These are phyloP conservation scores for Pestalotiopsis sp. DNA, from an alignment of 2,329 filamentous ascomycete genomes.

Conservation along the genomic window DNA sequence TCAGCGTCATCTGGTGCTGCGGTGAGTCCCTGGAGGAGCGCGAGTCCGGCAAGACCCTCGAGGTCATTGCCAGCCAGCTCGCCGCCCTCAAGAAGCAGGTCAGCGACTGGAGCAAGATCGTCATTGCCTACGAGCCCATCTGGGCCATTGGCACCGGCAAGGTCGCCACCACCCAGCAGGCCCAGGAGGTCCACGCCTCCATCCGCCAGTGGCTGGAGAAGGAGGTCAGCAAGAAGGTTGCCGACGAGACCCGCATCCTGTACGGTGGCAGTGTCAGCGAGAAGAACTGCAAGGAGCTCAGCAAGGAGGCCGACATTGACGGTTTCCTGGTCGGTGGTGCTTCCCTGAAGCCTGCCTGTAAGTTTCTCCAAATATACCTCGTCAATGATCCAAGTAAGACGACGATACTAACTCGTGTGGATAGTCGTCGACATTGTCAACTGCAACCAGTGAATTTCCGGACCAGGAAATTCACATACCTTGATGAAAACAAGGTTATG, in stretches of 20 bases:
- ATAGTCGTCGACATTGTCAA: slow-evolving; percentile 61
- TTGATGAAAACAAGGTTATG: not conserved
- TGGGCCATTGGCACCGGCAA: slow-evolving; percentile 96
- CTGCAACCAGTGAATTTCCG: slow-evolving; percentile 45
- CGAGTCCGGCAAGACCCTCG: slow-evolving; percentile 82
- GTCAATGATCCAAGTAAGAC: not conserved
- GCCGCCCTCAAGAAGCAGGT: slow-evolving; percentile 77
- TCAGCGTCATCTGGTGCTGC: slow-evolving; percentile 95
- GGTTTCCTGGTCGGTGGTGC: slow-evolving; percentile 97
- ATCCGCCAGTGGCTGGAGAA: slow-evolving; percentile 88
- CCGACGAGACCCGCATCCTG: slow-evolving; percentile 88
- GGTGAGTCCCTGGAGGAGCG: slow-evolving; percentile 94
- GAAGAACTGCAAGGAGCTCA: slow-evolving; percentile 95
- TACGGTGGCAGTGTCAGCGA: slow-evolving; percentile 97
- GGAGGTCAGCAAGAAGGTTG: slow-evolving; percentile 73
- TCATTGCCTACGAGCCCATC: slow-evolving; percentile 98
- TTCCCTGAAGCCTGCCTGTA: slow-evolving; percentile 94
- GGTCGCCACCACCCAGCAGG: slow-evolving; percentile 86
- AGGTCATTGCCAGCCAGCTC: slow-evolving; percentile 84
- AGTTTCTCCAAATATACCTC: slow-evolving; percentile 38
- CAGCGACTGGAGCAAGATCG: slow-evolving; percentile 89
- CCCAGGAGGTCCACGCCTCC: slow-evolving; percentile 89
- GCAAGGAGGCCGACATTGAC: slow-evolving; percentile 93
- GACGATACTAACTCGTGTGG: slow-evolving; percentile 13
- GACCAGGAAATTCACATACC: not conserved